Evolutionary conservation across 805 yeast species (phyloP).

Genomic region (Pichia cabralensis): DNA sequence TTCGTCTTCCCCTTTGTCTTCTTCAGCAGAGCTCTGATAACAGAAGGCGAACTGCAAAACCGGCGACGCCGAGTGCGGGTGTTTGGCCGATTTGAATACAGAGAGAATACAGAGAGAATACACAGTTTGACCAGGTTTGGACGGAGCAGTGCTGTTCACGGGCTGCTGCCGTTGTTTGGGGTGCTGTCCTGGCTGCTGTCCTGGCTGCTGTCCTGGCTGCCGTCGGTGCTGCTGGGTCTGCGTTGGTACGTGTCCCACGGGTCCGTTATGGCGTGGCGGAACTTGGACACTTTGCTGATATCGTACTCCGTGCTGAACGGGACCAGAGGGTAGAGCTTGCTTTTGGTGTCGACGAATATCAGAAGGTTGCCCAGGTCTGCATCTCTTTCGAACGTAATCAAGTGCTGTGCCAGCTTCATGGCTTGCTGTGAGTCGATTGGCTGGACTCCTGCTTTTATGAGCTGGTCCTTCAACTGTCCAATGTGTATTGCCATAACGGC

Average conservation of each 20-base stretch:
- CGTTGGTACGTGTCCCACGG: conserved; percentile 5
- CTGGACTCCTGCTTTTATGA: conserved; percentile 10
- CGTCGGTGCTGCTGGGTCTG: neutral
- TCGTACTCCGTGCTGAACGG: conserved; percentile 17
- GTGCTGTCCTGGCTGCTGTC: too few species aligned
- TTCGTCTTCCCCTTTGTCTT: too few species aligned
- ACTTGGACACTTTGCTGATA: conserved; percentile 3
- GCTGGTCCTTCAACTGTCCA: conserved; percentile 13
- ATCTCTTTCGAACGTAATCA: conserved; percentile 10
- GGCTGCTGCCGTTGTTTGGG: too few species aligned
- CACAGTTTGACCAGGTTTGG: too few species aligned
- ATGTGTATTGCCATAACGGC: conserved; percentile 18
- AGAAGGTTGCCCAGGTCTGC: conserved; percentile 10
- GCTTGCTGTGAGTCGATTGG: conserved; percentile 12
- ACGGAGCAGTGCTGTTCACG: too few species aligned
- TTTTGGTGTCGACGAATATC: conserved; percentile 10
- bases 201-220: too few species aligned
- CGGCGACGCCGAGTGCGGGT: too few species aligned
- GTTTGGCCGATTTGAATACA: too few species aligned
- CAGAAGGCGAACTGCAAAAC: too few species aligned
- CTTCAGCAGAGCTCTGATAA: too few species aligned
- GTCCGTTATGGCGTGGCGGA: neutral
- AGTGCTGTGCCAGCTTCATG: conserved; percentile 7
- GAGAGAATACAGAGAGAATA: too few species aligned
- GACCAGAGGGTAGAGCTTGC: conserved; percentile 9